Percentiles rank a stretch among this genome's conserved stretches.
These are phyloP conservation scores for Aspergillus cejpii DNA, from an alignment of 2,329 filamentous ascomycete genomes.

Conservation along the genomic window DNA sequence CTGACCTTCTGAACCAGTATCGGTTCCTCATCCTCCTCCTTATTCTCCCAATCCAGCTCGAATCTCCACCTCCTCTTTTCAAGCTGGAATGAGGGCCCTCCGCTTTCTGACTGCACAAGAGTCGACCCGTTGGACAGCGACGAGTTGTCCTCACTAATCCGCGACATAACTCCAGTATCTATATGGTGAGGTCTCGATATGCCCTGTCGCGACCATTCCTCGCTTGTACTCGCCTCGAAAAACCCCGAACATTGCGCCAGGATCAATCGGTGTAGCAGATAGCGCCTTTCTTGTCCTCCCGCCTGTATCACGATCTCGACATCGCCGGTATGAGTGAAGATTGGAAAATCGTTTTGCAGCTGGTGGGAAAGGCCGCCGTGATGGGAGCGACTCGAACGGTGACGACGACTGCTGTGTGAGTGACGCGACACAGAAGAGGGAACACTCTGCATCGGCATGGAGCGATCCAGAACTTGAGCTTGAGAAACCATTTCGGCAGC, in stretches of 20 bases:
- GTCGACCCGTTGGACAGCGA: conserved; percentile 34
- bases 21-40: conserved; percentile 66
- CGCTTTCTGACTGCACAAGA: conserved; percentile 34
- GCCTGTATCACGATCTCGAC: conserved; percentile 78
- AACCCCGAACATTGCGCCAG: conserved; percentile 86
- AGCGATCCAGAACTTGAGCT: conserved; percentile 45
- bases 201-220: conserved; percentile 59
- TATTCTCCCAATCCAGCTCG: conserved; percentile 70
- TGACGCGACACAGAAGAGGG: conserved; percentile 60
- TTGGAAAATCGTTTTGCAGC: conserved; percentile 83
- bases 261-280: conserved; percentile 80
- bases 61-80: conserved; percentile 71
- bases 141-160: conserved; percentile 32
- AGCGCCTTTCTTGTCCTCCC: conserved; percentile 67
- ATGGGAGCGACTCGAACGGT: conserved; percentile 75
- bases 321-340: conserved; percentile 85
- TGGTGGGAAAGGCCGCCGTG: conserved; percentile 63
- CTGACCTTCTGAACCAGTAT: conserved; percentile 77
- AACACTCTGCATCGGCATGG: conserved; percentile 54
- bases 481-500: conserved; percentile 34
- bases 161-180: conserved; percentile 27
- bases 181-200: conserved; percentile 43
- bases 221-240: conserved; percentile 73
- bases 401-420: conserved; percentile 53
- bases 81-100: conserved; percentile 36